Conservation (phyloP, 768 basidiomycete species). For the Phallus indusiatus region DNA sequence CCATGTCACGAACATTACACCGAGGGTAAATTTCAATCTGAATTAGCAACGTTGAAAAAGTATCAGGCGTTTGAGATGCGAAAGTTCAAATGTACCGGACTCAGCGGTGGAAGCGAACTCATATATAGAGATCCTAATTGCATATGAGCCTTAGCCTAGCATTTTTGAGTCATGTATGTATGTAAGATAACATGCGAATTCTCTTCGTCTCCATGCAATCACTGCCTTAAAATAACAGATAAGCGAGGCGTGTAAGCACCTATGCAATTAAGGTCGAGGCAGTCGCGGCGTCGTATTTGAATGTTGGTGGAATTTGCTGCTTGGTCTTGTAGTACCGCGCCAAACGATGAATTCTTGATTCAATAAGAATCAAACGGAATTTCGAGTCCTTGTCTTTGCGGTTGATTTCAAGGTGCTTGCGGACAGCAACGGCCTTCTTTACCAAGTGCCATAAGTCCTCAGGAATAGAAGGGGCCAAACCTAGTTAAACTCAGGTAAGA, state of each 20-base stretch:
- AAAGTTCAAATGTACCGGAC: no score
- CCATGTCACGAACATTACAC: no score
- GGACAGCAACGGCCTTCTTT: constrained; percentile 99
- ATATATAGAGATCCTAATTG: no score
- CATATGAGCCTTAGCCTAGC: not conserved
- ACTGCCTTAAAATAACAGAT: not conserved
- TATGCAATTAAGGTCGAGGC: constrained; percentile 86
- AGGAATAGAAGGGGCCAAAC: constrained; percentile 93
- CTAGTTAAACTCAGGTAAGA: constrained; percentile 45
- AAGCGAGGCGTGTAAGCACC: constrained; percentile 14
- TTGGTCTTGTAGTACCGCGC: constrained; percentile 98
- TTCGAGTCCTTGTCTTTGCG: constrained; percentile 99
- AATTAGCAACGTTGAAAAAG: no score
- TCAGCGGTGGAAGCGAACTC: no score
- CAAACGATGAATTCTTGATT: constrained; percentile 96
- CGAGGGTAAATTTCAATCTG: no score
- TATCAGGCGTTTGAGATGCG: no score
- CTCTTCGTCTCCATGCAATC: not conserved
- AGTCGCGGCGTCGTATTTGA: constrained; percentile 96
- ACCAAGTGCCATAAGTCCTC: constrained; percentile 99
- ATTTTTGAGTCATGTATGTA: not conserved
- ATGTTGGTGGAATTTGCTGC: constrained; percentile 94
- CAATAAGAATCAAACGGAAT: constrained; percentile 95
- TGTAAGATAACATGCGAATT: not conserved
- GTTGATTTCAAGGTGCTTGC: constrained; percentile 97